These are phyloP conservation scores for Hymenoscyphus fructigenus DNA, from an alignment of 2,329 filamentous ascomycete species.

Conservation along the genomic window DNA sequence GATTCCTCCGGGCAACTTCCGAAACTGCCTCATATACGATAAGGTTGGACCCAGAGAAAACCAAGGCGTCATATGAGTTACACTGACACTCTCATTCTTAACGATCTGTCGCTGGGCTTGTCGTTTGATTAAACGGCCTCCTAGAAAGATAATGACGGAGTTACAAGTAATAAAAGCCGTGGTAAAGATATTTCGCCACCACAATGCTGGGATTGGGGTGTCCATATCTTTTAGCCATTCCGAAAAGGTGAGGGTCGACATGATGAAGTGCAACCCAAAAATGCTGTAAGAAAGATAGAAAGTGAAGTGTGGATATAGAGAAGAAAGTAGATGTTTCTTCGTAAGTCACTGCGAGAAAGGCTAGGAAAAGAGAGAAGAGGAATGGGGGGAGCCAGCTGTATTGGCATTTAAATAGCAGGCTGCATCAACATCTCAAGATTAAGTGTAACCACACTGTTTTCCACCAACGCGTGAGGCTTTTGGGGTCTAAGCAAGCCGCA, in stretches of 20 bases:
- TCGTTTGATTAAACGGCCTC: slow-evolving; percentile 15
- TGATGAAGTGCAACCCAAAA: not conserved
- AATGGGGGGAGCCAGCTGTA: not conserved
- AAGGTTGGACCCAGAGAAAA: slow-evolving; percentile 10
- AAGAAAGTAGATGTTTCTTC: not conserved
- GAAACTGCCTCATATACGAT: slow-evolving; percentile 3
- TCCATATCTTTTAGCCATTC: not conserved
- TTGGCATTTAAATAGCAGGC: too few species aligned
- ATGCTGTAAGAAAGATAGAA: not conserved
- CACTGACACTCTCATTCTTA: slow-evolving; percentile 9
- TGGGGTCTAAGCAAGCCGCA: too few species aligned
- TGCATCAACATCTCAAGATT: too few species aligned
- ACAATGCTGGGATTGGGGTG: not conserved
- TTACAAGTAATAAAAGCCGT: slow-evolving; percentile 13
- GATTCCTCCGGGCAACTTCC: slow-evolving; percentile 14
- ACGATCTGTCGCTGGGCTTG: slow-evolving; percentile 13
- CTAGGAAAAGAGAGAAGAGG: not conserved
- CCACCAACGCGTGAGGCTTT: too few species aligned
- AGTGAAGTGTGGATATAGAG: not conserved
- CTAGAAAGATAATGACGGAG: slow-evolving; percentile 9
- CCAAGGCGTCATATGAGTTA: slow-evolving; percentile 15
- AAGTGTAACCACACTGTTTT: too few species aligned
- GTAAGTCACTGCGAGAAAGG: not conserved
- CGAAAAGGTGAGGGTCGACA: not conserved
- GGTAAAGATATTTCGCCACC: slow-evolving; percentile 13